Base-by-base conservation (phyloP, 1,284 basidiomycete genomes). In the Boletus hoseneyae region DNA sequence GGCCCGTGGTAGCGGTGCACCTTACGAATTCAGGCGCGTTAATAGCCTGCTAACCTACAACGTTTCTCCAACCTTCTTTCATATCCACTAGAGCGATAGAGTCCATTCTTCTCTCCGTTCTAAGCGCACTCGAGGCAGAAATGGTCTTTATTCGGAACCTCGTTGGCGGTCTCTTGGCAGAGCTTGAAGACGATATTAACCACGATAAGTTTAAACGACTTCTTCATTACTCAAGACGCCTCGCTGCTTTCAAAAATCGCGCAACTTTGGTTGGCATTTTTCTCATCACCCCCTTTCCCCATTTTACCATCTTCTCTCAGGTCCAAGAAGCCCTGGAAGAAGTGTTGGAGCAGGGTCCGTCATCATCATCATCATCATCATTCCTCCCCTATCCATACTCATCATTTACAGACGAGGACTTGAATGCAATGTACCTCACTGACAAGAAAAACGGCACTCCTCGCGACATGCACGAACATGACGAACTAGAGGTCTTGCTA, bases 111-210 rank as follows among this genome's bases (percentile, higher is more conserved):
- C 79, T 94, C 37, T 94, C 91, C 30, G 90, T 94, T 15, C 73
- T 93, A 45, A 90, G 89, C 56, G 93, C 93, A 1, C 75, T 97
- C 16, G 94, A 97, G 70, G 90, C 91, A 23, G 94, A 97, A 70
- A 88, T 96, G 85, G 86, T 86, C 9, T 94, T 93, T 63, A 89
- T 92, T 44, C 82, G 90, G 27, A 87, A 90, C 51, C 79, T 96
- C 16, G 88, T 97, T 42, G 86, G 89, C 43, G 88, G 91, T 10
- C 73, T 97, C 4, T 73, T 97, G n/a, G 87, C 87, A 12, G 92
- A 93, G 66, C 77, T 97, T 38, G 94, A 97, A 65, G 90, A 93
- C 57, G 87, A 95, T 63, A 96, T 97, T 59, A 90, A 94, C 65
- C 84, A 91, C 45, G 93, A 96, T 69, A 90, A 92, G 53, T 88